Conservation (phyloP, 139 green algal species). For the Pleodorina starrii region DNA sequence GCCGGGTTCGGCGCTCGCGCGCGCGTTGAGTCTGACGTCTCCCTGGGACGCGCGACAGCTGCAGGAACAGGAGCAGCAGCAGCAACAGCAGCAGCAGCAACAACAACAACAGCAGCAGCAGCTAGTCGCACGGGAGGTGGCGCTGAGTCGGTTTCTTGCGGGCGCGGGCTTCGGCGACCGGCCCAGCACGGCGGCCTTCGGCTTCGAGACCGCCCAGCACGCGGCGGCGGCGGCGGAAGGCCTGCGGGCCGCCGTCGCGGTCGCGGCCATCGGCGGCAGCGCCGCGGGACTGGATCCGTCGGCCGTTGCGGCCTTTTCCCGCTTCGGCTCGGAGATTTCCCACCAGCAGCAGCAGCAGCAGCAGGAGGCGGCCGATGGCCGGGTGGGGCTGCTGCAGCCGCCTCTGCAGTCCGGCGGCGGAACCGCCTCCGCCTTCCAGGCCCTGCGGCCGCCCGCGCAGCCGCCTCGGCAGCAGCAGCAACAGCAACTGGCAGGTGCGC, state of each 20-base stretch:
- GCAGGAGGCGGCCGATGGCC: neutral
- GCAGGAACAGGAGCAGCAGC: neutral
- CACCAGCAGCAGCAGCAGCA: slow-evolving; percentile 5
- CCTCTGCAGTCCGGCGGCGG: neutral
- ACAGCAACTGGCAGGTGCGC: no score
- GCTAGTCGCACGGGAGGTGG: neutral
- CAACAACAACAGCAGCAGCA: neutral
- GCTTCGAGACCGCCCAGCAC: neutral
- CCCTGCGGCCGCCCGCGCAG: neutral
- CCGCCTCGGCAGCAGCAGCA: neutral
- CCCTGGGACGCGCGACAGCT: neutral
- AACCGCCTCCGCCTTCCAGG: neutral
- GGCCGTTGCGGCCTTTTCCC: neutral
- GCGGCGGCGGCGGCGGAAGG: neutral
- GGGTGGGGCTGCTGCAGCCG: neutral
- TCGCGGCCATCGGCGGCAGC: neutral
- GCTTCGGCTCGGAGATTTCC: neutral
- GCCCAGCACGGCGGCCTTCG: neutral
- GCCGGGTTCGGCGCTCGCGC: neutral
- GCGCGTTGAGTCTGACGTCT: neutral
- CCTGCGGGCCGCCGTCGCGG: neutral
- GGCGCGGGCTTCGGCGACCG: neutral
- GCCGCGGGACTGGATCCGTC: neutral
- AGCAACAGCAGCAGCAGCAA: neutral
- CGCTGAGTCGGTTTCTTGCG: neutral